Percentiles rank a stretch among this genome's conserved stretches.
Evolutionary conservation across 2,329 filamentous ascomycete species (phyloP).

Genomic region (Plectosphaerella cucumerina): DNA sequence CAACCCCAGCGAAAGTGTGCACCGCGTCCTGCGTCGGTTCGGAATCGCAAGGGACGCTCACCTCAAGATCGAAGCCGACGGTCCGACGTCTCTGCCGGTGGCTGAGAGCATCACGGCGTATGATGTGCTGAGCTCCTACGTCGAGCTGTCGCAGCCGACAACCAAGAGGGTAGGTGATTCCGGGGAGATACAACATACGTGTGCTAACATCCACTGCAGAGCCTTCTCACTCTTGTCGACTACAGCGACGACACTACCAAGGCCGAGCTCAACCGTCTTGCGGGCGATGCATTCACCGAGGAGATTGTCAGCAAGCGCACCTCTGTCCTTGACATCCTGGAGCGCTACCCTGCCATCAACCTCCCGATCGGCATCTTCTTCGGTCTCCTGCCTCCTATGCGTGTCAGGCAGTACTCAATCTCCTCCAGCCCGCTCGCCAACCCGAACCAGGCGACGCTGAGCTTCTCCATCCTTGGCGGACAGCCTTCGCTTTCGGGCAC

Average conservation of each 20-base stretch:
- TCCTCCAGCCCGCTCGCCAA: conserved; percentile 63
- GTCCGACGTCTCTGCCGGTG: conserved; percentile 50
- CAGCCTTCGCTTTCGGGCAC: conserved; percentile 43
- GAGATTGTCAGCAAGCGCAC: conserved; percentile 43
- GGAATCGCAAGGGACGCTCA: conserved; percentile 65
- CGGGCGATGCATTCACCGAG: conserved; percentile 30
- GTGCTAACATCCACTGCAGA: conserved; percentile 28
- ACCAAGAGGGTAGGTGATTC: conserved; percentile 56
- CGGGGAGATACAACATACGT: conserved; percentile 6
- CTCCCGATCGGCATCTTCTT: conserved; percentile 58
- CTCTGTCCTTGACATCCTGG: conserved; percentile 58
- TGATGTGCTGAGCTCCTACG: conserved; percentile 64
- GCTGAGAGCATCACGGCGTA: conserved; percentile 54
- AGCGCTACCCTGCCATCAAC: conserved; percentile 46
- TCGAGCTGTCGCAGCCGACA: conserved; percentile 69
- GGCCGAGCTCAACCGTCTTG: conserved; percentile 29
- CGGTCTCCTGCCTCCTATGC: conserved; percentile 61
- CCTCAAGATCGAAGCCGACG: conserved; percentile 53
- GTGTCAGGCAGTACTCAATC: conserved; percentile 48
- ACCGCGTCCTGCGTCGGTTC: conserved; percentile 62
- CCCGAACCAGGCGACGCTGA: conserved; percentile 52
- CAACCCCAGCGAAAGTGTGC: conserved; percentile 60
- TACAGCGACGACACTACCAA: conserved; percentile 26
- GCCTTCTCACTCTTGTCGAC: conserved; percentile 16
- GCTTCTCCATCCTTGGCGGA: conserved; percentile 54